A percentile compares a stretch with the other conserved stretches of the same genome.
Evolutionary conservation across 108 stramenopile species (phyloP).

Genomic region (Cyclotella atomus): DNA sequence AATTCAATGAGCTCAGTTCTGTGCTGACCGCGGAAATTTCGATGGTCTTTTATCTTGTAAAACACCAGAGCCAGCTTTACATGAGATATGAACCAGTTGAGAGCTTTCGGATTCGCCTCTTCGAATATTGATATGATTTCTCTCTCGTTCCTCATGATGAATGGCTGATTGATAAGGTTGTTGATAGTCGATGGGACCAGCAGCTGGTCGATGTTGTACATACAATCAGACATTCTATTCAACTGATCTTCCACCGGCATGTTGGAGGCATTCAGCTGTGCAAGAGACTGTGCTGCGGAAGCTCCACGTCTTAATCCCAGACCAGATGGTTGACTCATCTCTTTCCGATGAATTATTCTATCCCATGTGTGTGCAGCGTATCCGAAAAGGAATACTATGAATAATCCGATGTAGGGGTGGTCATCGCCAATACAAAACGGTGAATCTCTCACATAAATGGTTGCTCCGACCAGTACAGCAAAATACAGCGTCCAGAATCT

Average conservation of each 20-base stretch:
- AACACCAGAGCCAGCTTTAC: constrained; percentile 91
- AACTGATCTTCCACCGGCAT: constrained; percentile 78
- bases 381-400: constrained; percentile 67
- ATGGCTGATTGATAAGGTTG: constrained; percentile 88
- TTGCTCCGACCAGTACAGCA: constrained; percentile 71
- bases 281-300: constrained; percentile 54
- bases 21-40: constrained; percentile 81
- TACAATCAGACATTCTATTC: constrained; percentile 67
- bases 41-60: constrained; percentile 97
- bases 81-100: constrained; percentile 92
- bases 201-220: constrained; percentile 87
- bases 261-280: constrained; percentile 52
- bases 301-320: constrained; percentile 56
- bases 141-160: constrained; percentile 84
- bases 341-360: constrained; percentile 74
- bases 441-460: constrained; percentile 87
- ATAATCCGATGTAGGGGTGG: constrained; percentile 68
- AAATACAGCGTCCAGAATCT: constrained; percentile 93
- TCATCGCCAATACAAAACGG: constrained; percentile 71
- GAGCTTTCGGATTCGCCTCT: constrained; percentile 90
- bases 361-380: constrained; percentile 91
- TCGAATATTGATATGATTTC: constrained; percentile 92
- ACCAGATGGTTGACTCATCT: constrained; percentile 56
- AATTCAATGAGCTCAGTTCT: constrained; percentile 89
- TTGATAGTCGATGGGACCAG: constrained; percentile 91